These are phyloP conservation scores for Astrocystis sublimbata DNA, from an alignment of 495 filamentous ascomycete species.

Conservation along the genomic window DNA sequence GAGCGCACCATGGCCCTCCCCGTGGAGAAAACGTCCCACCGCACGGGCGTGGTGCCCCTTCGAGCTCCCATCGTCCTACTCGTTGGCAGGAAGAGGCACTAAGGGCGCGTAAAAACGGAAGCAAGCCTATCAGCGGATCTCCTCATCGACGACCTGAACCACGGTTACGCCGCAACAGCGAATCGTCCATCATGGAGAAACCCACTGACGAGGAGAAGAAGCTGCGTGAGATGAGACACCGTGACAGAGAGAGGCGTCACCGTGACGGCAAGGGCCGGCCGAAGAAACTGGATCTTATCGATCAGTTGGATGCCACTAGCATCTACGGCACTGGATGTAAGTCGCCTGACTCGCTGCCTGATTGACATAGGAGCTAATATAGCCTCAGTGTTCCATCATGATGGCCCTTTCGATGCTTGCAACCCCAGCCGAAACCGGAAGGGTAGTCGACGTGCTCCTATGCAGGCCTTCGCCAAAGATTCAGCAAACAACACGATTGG, in stretches of 20 bases:
- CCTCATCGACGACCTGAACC: constrained; percentile 45
- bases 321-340: constrained; percentile 93
- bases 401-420: constrained; percentile 97
- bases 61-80: constrained; percentile 57
- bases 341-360: constrained; percentile 36
- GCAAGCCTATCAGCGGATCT: constrained; percentile 37
- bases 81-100: constrained; percentile 63
- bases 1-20: constrained; percentile 35
- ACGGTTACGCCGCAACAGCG: constrained; percentile 84
- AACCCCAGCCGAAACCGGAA: constrained; percentile 94
- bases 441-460: constrained; percentile 79
- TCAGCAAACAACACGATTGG: constrained; percentile 91
- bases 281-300: constrained; percentile 85
- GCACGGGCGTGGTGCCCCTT: constrained; percentile 39
- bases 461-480: constrained; percentile 93
- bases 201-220: constrained; percentile 74
- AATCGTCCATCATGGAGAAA: constrained; percentile 83
- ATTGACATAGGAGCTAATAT: constrained; percentile 4
- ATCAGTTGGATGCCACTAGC: constrained; percentile 95
- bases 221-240: constrained; percentile 67
- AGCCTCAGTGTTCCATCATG: constrained; percentile 88
- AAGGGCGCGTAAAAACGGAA: constrained; percentile 41
- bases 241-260: constrained; percentile 66
- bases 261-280: constrained; percentile 61
- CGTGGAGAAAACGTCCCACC: constrained; percentile 56